Evolutionary conservation across 1,139 yeast species (phyloP).

Genomic region (Zygoascus sp.): DNA sequence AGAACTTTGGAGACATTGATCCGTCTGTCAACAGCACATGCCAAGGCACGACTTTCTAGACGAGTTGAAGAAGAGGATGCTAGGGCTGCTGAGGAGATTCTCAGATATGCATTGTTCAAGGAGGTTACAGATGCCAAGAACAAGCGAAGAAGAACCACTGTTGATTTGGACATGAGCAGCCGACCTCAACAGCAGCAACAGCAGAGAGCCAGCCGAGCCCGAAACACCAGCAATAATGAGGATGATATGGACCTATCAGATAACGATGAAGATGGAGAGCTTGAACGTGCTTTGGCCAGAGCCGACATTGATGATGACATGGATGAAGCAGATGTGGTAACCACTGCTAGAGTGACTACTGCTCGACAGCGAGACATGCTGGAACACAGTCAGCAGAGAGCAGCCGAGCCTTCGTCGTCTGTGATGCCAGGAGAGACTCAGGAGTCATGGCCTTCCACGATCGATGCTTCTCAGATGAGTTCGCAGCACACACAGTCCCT

Average conservation of each 20-base stretch:
- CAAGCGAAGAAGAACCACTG: conserved; percentile 28
- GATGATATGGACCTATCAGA: conserved; percentile 23
- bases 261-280: conserved; percentile 16
- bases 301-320: conserved; percentile 19
- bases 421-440: conserved; percentile 21
- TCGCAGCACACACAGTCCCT: conserved; percentile 14
- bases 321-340: conserved; percentile 16
- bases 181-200: not conserved
- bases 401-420: conserved; percentile 17
- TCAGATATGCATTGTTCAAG: conserved; percentile 81
- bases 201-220: conserved; percentile 29
- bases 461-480: conserved; percentile 12
- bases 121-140: conserved; percentile 45
- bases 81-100: conserved; percentile 74
- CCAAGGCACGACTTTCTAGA: conserved; percentile 81
- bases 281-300: conserved; percentile 4
- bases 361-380: conserved; percentile 24
- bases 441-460: conserved; percentile 27
- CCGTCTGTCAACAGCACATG: conserved; percentile 95
- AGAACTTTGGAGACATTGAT: conserved; percentile 95
- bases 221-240: no score
- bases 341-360: conserved; percentile 20
- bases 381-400: conserved; percentile 9
- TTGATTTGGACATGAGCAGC: conserved; percentile 11
- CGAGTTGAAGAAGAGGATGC: conserved; percentile 77